A percentile compares a stretch with the other conserved stretches of the same genome.
Conservation (phyloP, 768 basidiomycete species). For the Mycena leptocephala region DNA sequence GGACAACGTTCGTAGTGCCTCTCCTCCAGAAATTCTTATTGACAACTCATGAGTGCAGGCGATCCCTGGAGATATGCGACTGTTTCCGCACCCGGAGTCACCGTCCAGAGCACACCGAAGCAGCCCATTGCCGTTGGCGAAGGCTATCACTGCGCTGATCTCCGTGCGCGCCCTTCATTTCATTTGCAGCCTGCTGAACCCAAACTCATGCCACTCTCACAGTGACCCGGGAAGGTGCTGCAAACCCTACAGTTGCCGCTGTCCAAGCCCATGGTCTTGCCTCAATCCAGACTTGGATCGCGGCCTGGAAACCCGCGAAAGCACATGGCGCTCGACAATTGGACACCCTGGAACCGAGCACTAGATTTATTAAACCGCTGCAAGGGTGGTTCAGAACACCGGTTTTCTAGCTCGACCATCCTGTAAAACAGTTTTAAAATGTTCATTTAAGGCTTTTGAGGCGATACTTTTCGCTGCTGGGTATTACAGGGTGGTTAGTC, state of each 20-base stretch:
- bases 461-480: too few species aligned
- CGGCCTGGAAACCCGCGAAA: conserved; percentile 54
- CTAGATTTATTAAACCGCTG: background rate
- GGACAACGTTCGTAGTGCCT: conserved; percentile 76
- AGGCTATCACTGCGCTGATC: conserved; percentile 81
- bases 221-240: conserved; percentile 46
- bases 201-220: background rate
- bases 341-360: background rate
- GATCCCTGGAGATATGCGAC: conserved; percentile 62
- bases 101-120: conserved; percentile 61
- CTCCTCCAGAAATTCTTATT: background rate
- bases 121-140: conserved; percentile 74
- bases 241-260: conserved; percentile 66
- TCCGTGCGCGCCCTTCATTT: conserved; percentile 48
- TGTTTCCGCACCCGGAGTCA: conserved; percentile 69
- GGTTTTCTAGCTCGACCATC: background rate
- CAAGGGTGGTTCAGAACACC: conserved; percentile 19
- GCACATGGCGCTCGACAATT: background rate
- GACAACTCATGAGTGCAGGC: background rate
- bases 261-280: conserved; percentile 71
- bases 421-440: background rate
- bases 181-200: too few species aligned
- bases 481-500: too few species aligned
- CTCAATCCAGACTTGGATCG: conserved; percentile 73
- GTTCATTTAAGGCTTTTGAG: too few species aligned